Evolutionary conservation across 2,329 filamentous ascomycete species (phyloP), one percentile per base, ranked within the genome.

Genomic region (Gyromitra esculenta): DNA sequence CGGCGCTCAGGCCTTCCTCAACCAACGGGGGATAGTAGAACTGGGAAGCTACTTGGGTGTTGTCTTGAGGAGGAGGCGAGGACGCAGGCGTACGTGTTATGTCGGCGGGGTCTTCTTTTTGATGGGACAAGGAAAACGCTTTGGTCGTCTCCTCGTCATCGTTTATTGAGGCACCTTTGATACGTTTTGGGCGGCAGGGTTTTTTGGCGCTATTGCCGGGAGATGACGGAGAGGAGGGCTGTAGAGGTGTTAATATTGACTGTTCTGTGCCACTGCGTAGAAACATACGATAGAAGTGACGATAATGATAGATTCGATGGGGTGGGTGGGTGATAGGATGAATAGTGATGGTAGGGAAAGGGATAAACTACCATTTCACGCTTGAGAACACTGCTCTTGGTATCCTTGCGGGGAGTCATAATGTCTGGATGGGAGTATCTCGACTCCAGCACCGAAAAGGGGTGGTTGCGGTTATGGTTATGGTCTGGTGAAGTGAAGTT

Each of bases 11-110:
- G 2, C 96, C 92, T 73, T 97, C 93, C 78, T 94, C 92, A 9
- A 90, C 90, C 60, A 95, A 87, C 35, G 89, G 88, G 1, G 91
- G 90, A 79, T 93, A 90, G 48, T 92, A 85, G 81, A 91, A 92
- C 84, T 99, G 96, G 6, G 92, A 94, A 77, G 93, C 90, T 0
- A 90, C 87, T 82, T 94, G 92, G 0, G 92, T 94, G 81, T 93
- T 92, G 79, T 90, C 88, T 0, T 91, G 91, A 3, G 92, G 92
- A 37, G 87, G 81, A 86, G 41, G 87, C 85, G 80, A 88, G 80
- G 80, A 82, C 79, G 81, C 87, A 83, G 79, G 78, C 2, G 73
- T 74, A 67, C 75, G 71, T 50, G 75, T 76, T 63, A 56, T 43
- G 39, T 73, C 39, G 8, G 11, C 50, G 35, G 25, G 56, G n/a